Evolutionary conservation across 2,329 filamentous ascomycete species (phyloP).

Genomic region (Monosporascus cannonballus): DNA sequence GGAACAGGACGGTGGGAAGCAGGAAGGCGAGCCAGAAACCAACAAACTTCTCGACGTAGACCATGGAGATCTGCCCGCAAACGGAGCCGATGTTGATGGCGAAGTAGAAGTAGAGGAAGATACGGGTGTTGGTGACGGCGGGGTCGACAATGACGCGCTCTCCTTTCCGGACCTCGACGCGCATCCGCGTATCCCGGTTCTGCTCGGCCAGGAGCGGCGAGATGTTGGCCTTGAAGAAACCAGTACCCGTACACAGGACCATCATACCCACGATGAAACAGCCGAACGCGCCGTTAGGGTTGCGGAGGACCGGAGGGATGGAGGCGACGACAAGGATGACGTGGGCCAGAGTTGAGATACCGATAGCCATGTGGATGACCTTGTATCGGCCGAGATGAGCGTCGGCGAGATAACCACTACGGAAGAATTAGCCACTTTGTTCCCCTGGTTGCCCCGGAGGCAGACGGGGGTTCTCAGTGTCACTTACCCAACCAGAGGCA

Average conservation of each 20-base stretch:
- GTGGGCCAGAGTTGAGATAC: constrained; percentile 60
- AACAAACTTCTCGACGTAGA: constrained; percentile 68
- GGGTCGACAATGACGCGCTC: constrained; percentile 68
- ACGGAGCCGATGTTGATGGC: constrained; percentile 62
- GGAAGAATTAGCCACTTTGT: neutral
- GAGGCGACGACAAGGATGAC: constrained; percentile 60
- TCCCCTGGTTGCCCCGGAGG: neutral
- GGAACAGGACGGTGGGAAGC: constrained; percentile 61
- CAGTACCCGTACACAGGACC: constrained; percentile 56
- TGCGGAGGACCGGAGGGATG: constrained; percentile 55
- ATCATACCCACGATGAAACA: constrained; percentile 63
- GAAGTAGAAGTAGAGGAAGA: constrained; percentile 58
- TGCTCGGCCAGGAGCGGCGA: constrained; percentile 67
- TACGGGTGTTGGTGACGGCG: constrained; percentile 59
- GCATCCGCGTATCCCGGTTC: constrained; percentile 52
- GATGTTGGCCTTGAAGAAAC: constrained; percentile 79
- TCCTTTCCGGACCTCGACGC: constrained; percentile 50
- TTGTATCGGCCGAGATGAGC: constrained; percentile 67
- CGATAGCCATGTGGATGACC: constrained; percentile 64
- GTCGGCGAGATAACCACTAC: constrained; percentile 54
- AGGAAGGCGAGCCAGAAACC: constrained; percentile 69
- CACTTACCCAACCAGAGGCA: constrained; percentile 48
- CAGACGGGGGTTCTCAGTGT: constrained; percentile 14
- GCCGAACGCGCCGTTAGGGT: constrained; percentile 51
- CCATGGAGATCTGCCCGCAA: constrained; percentile 57